Conservation (phyloP, 768 basidiomycete species). For the Clitopilus passeckerianus region DNA sequence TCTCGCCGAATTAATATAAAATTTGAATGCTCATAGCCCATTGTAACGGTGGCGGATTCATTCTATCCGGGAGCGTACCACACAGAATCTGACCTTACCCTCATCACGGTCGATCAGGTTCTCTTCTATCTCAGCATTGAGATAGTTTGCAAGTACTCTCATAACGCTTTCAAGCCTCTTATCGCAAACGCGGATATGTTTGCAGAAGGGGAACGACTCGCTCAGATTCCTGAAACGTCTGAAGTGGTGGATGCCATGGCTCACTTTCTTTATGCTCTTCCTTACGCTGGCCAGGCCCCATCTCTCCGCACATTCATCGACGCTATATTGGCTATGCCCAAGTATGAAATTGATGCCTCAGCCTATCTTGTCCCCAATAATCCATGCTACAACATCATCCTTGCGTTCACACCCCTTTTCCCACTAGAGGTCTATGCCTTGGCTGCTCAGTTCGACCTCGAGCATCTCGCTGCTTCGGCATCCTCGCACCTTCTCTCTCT, state of each 20-base stretch:
- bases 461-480: constrained; percentile 28
- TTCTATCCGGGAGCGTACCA: constrained; percentile 21
- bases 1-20: too few relatives aligned
- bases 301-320: constrained; percentile 24
- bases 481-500: constrained; percentile 22
- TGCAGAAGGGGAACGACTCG: background rate
- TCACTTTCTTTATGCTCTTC: constrained; percentile 44
- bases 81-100: constrained; percentile 14
- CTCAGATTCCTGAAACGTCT: constrained; percentile 38
- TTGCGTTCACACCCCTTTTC: constrained; percentile 20
- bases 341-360: constrained; percentile 14
- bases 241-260: constrained; percentile 46
- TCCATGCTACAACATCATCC: constrained; percentile 22
- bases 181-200: background rate
- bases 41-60: constrained; percentile 14
- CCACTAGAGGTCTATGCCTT: constrained; percentile 35
- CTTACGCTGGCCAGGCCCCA: constrained; percentile 47
- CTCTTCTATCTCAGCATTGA: constrained; percentile 21
- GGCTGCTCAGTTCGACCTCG: constrained; percentile 27
- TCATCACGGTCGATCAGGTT: constrained; percentile 21
- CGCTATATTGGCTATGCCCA: constrained; percentile 30
- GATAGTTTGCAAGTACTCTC: constrained; percentile 8
- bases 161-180: constrained; percentile 9
- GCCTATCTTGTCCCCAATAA: constrained; percentile 15
- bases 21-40: background rate